Base-by-base conservation (phyloP, 1,284 basidiomycete species). In the Hemileia vastatrix region DNA sequence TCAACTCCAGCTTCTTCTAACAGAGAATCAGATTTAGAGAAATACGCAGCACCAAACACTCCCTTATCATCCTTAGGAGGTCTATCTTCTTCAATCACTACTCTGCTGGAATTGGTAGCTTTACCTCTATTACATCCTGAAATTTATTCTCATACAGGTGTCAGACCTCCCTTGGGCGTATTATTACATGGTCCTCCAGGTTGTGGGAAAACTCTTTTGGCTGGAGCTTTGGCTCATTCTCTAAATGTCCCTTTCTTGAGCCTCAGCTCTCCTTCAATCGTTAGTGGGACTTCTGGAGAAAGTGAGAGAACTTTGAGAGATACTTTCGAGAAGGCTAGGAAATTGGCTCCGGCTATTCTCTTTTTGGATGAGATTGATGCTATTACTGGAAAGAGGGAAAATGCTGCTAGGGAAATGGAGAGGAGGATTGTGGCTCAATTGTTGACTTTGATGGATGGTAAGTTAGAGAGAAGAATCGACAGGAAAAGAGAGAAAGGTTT, bases 301-400 rank as follows among this genome's bases (percentile, higher is more conserved):
- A 92, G 88, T 0, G 94, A 98, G 76, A 95, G 94, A 78, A 92
- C 91, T 0, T 79, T 98, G 15, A 80, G 94, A 50, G 94, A 97
- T 72, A 93, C 90, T 0, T 98, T 98, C 73, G 94, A 96, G 45
- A 90, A 95, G 76, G 92, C 91, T 4, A 92, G 92, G 89, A 84
- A 86, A 69, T 80, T 87, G 18, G 90, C 92, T 0, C 92, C 91
- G 0, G 93, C 90, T 70, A 78, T 96, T 1, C 77, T 95, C 3
- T 96, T 96, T 78, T 88, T 96, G 54, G 94, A 98, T 76, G 94
- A 97, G 76, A 95, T 98, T 36, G 94, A 98, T 72, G 91, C 94
- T 4, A 95, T 98, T 68, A 97, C 93, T 1, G 91, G 91, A 0
- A 98, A 98, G 78, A 81, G 94, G 65, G 94, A 97, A 78, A 97